A percentile compares a stretch with the other conserved stretches of the same genome.
phyloP scores from a whole-genome alignment of 1,284 basidiomycete species.

The Agaricales sp. region DNA sequence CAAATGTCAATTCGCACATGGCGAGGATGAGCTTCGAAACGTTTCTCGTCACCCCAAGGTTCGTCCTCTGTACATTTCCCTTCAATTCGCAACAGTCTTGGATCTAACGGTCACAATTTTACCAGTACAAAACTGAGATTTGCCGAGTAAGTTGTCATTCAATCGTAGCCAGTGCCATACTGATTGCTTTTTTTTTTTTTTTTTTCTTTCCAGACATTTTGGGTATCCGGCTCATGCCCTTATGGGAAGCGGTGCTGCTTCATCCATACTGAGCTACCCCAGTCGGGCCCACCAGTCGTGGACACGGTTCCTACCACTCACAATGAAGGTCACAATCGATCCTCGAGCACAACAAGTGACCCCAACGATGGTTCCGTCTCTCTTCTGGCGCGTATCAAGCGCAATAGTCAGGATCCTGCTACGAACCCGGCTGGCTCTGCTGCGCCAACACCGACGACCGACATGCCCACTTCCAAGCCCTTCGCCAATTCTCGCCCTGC shows the following conservation, averaged over 20 bases:
- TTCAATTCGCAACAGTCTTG: constrained; percentile 6
- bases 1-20: constrained; percentile 89
- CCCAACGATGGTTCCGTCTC: constrained; percentile 62
- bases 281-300: constrained; percentile 30
- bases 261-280: constrained; percentile 76
- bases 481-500: constrained; percentile 56
- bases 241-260: constrained; percentile 88
- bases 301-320: constrained; percentile 36
- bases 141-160: constrained; percentile 54
- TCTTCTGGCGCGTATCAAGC: constrained; percentile 62
- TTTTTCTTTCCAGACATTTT: constrained; percentile 57
- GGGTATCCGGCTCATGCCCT: constrained; percentile 84
- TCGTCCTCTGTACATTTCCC: constrained; percentile 12
- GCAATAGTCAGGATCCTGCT: constrained; percentile 40
- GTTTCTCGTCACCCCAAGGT: constrained; percentile 83
- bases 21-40: constrained; percentile 75
- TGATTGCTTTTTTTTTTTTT: constrained; percentile 10
- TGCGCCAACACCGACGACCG: constrained; percentile 26
- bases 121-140: constrained; percentile 85
- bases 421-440: constrained; percentile 12
- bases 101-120: constrained; percentile 13
- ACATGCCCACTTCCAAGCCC: constrained; percentile 29
- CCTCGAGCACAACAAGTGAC: constrained; percentile 64
- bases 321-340: constrained; percentile 53
- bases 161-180: neutral